These are phyloP conservation scores for Haplosporangium gracile DNA, from an alignment of 192 early-diverging fungal genomes.

Conservation along the genomic window DNA sequence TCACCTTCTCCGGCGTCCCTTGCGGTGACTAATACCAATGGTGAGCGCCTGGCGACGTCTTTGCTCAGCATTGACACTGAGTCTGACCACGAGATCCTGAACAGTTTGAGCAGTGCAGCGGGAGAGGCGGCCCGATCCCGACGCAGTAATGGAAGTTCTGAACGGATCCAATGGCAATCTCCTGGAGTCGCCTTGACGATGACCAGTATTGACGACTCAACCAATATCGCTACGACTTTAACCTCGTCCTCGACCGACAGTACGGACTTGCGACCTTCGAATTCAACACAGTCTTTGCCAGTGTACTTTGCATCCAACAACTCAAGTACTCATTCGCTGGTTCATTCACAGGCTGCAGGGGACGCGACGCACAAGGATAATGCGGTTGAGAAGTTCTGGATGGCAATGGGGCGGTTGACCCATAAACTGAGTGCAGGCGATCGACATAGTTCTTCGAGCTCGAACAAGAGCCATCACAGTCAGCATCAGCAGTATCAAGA, in stretches of 20 bases:
- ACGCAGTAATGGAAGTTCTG: conserved; percentile 5
- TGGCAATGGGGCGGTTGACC: conserved; percentile 21
- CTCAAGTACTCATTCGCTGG: neutral
- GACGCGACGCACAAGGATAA: neutral
- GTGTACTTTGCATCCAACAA: conserved; percentile 5
- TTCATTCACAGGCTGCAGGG: neutral
- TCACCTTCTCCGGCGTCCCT: neutral
- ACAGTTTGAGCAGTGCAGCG: conserved; percentile 32
- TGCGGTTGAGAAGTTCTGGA: conserved; percentile 12
- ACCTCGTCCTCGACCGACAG: neutral
- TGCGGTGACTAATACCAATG: neutral
- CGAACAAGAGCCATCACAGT: neutral
- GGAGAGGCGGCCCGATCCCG: conserved; percentile 39
- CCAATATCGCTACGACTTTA: neutral
- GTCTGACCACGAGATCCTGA: neutral
- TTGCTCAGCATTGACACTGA: neutral
- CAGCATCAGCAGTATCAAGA: conserved; percentile 2
- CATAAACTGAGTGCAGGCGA: neutral
- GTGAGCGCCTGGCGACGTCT: neutral
- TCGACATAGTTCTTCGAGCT: neutral
- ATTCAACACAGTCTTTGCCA: conserved; percentile 19
- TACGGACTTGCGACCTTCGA: neutral
- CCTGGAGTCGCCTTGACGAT: neutral
- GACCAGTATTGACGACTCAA: neutral
- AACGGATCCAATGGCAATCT: neutral